Conservation (phyloP, 2,329 filamentous ascomycete genomes). For the Paraphaeosphaeria minitans region DNA sequence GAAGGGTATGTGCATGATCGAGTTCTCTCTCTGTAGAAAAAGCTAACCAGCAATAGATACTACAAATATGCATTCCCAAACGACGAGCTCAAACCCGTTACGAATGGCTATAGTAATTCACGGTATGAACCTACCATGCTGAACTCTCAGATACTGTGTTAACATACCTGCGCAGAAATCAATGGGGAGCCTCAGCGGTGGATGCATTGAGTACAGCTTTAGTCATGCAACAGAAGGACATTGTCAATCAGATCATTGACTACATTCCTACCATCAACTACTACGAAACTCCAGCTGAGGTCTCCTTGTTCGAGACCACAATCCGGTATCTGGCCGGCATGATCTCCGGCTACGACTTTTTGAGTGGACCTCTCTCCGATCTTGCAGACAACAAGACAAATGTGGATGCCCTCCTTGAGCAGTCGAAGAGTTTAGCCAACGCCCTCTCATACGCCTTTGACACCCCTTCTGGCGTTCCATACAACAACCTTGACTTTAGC, state of each 20-base stretch:
- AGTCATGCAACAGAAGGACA: conserved; percentile 71
- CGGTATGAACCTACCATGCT: conserved; percentile 56
- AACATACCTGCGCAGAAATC: conserved; percentile 63
- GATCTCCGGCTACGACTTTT: conserved; percentile 74
- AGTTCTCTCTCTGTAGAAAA: background rate
- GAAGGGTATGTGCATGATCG: conserved; percentile 46
- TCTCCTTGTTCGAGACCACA: conserved; percentile 88
- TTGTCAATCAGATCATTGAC: conserved; percentile 72
- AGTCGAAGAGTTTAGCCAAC: conserved; percentile 72
- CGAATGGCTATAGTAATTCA: conserved; percentile 69
- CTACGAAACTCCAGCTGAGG: conserved; percentile 58
- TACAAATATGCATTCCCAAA: conserved; percentile 75
- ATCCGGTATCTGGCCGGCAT: conserved; percentile 86
- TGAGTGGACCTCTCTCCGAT: conserved; percentile 67
- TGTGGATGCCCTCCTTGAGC: conserved; percentile 66
- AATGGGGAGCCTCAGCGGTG: conserved; percentile 82
- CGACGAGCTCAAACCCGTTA: conserved; percentile 74
- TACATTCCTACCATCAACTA: conserved; percentile 76
- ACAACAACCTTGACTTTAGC: conserved; percentile 68
- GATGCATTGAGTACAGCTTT: conserved; percentile 81
- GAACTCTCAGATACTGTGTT: background rate
- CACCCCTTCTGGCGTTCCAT: conserved; percentile 75
- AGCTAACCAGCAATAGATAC: conserved; percentile 43
- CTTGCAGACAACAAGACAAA: conserved; percentile 54
- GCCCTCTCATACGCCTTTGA: conserved; percentile 78